Conservation (phyloP, 2,329 filamentous ascomycete genomes). For the Penicillium sp. region DNA sequence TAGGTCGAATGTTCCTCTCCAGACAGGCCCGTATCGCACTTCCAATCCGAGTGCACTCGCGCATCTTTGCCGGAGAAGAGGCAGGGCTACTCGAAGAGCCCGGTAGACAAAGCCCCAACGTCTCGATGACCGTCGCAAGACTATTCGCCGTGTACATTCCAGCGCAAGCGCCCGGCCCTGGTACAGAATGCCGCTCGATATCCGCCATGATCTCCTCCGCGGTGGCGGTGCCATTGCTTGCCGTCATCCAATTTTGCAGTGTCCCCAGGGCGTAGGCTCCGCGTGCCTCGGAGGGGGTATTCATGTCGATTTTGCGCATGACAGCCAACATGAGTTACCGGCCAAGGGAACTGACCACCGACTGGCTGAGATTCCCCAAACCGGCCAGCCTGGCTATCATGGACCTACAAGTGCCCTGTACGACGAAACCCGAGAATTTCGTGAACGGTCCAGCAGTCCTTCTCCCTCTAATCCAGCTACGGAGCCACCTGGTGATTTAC, state of each 20-base stretch:
- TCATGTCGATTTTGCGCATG: conserved; percentile 74
- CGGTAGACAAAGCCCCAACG: conserved; percentile 81
- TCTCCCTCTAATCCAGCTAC: background rate
- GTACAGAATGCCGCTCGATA: conserved; percentile 78
- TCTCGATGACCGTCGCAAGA: conserved; percentile 89
- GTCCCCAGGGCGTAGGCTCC: conserved; percentile 81
- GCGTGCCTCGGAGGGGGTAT: conserved; percentile 83
- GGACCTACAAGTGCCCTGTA: background rate
- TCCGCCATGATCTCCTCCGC: conserved; percentile 83
- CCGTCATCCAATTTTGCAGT: conserved; percentile 70
- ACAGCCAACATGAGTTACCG: background rate
- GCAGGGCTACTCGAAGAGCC: conserved; percentile 86
- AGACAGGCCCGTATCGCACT: conserved; percentile 79
- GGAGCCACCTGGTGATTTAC: background rate
- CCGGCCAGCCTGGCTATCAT: background rate
- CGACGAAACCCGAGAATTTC: background rate
- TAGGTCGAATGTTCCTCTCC: conserved; percentile 80
- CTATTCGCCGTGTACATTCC: conserved; percentile 97
- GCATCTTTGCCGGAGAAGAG: conserved; percentile 78
- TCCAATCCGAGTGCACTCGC: conserved; percentile 82
- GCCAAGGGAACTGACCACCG: background rate
- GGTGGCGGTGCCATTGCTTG: conserved; percentile 67
- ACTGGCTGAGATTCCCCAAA: background rate
- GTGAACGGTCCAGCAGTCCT: background rate
- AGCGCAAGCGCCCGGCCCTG: conserved; percentile 78